Evolutionary conservation across 192 early-diverging fungal genomes (phyloP), one percentile per base, ranked within the genome.

Genomic region (Mortierella antarctica): DNA sequence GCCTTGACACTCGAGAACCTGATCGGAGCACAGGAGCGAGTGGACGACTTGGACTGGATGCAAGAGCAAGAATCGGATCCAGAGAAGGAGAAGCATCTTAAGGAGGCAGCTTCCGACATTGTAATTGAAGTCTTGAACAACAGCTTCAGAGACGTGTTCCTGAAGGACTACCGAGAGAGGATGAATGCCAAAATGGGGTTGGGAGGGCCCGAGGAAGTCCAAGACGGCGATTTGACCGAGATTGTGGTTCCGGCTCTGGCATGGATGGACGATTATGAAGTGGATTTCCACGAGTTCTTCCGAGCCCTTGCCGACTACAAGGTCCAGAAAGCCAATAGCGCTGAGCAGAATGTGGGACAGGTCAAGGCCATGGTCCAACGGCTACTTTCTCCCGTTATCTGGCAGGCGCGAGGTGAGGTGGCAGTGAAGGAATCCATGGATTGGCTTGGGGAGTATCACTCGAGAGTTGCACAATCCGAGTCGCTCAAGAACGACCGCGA

Each of bases 221-320:
- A 72, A n/a, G 62, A 57, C 21, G 79, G 70, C 1, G 93, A 95
- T 50, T 57, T 92, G 50, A 84, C 86, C 0, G 64, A 54, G 10
- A 70, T 91, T 0, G 77, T 94, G 5, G 83, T 92, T 47, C 95
- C 95, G 23, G 83, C 92, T 11, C 71, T 96, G 49, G 84, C 89
- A 7, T 87, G 93, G 76, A 74, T 95, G 69, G 83, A 86, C 6
- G 85, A 89, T 31, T 86, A 89, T 11, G 63, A 82, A 23, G 85
- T 91, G 1, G 95, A 97, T 73, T 95, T 94, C 65, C 89, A 92
- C 2, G 70, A 86, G 64, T 93, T 95, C 74, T 93, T 94, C 85
- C 85, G 96, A 14, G 62, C 86, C 0, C 70, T 97, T 8, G 87
- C 90, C 52, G 71, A 88, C 15, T 87, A 86, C 57, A 81, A 83